Conservation (phyloP, 176 grass and related monocot species). For the Miscanthus lutarioriparius region DNA sequence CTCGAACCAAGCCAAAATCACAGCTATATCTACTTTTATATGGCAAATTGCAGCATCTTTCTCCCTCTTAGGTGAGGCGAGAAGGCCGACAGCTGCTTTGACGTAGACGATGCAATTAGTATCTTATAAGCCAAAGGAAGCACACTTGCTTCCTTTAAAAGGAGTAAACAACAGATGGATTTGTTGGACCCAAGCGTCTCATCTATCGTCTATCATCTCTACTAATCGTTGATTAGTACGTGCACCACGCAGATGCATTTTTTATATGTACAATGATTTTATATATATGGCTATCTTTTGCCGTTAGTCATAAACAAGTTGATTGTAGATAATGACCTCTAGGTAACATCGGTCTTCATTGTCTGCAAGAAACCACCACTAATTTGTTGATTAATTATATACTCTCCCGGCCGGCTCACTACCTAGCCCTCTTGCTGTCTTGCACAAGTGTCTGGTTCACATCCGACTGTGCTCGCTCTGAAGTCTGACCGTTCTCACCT, state of each 20-base stretch:
- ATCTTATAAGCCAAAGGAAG: background rate
- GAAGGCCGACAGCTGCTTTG: background rate
- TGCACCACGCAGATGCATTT: constrained; percentile 20
- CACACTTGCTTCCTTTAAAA: constrained; percentile 40
- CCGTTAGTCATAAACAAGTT: constrained; percentile 36
- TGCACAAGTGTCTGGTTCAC: constrained; percentile 17
- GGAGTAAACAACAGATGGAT: constrained; percentile 33
- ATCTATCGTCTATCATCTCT: background rate
- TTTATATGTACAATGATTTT: background rate
- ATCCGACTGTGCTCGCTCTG: background rate
- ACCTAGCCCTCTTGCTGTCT: background rate
- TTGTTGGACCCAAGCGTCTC: constrained; percentile 33
- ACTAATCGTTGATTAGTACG: background rate
- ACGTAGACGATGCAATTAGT: background rate
- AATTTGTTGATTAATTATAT: background rate
- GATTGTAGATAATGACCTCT: constrained; percentile 4
- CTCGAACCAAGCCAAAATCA: background rate
- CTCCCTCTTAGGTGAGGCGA: background rate
- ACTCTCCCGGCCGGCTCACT: constrained; percentile 7
- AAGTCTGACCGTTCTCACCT: constrained; percentile 17
- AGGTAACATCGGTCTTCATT: constrained; percentile 1
- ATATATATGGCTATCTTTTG: constrained; percentile 1
- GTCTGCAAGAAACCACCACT: constrained; percentile 31
- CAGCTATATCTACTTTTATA: background rate
- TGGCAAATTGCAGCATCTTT: background rate